Percentiles rank a stretch among this genome's conserved stretches.
Conservation (phyloP, 176 grass and related monocot species). For the Elymus sibiricus region DNA sequence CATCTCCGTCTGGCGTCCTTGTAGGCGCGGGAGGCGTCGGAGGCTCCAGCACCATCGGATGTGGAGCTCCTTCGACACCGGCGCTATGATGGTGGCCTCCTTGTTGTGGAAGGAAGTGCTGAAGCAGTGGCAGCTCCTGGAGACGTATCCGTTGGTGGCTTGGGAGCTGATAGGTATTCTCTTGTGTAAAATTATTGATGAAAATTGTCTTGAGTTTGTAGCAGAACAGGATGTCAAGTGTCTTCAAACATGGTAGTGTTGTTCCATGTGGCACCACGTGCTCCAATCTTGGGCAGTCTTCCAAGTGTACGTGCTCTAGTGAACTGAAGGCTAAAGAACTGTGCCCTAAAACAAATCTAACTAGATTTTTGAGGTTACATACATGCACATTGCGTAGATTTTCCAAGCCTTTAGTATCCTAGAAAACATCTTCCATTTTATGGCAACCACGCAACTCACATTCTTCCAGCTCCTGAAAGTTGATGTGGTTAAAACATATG, state of each 20-base stretch:
- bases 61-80: neutral
- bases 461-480: neutral
- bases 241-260: neutral
- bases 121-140: neutral
- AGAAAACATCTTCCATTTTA: neutral
- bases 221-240: neutral
- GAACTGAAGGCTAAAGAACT: neutral
- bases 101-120: neutral
- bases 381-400: neutral
- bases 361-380: neutral
- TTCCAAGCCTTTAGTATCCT: rapidly evolving
- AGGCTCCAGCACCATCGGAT: conserved; percentile 16
- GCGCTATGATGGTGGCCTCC: neutral
- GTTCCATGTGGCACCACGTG: neutral
- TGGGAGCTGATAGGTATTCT: rapidly evolving
- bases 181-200: rapidly evolving
- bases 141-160: neutral
- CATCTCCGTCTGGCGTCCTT: rapidly evolving
- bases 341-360: neutral
- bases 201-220: neutral
- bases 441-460: neutral
- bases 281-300: neutral
- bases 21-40: neutral
- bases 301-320: neutral
- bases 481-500: rapidly evolving